A percentile compares a stretch with the other conserved stretches of the same genome.
Conservation (phyloP, 345 rosid genomes). For the Garcia nutans region DNA sequence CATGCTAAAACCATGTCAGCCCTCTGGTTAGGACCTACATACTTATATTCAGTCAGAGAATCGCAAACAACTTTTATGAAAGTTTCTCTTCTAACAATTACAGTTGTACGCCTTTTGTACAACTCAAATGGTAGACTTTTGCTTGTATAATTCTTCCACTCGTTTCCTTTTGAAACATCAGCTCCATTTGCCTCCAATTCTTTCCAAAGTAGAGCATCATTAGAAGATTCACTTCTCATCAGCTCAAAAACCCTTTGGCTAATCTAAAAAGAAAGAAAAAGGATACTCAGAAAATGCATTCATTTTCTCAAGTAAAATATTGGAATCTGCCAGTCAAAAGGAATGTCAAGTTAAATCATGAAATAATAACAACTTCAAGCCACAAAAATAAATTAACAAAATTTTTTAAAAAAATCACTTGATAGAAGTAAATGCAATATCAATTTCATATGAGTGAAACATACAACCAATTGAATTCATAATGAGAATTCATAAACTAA, state of each 20-base stretch:
- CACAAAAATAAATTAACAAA: neutral
- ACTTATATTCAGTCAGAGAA: constrained; percentile 82
- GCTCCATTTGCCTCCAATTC: constrained; percentile 31
- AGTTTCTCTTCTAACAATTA: constrained; percentile 61
- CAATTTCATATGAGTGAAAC: neutral
- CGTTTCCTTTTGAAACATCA: constrained; percentile 34
- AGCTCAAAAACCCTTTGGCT: constrained; percentile 79
- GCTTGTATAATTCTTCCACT: constrained; percentile 31
- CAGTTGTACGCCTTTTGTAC: constrained; percentile 85
- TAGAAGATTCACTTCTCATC: constrained; percentile 55
- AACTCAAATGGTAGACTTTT: constrained; percentile 67
- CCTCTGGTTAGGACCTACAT: constrained; percentile 90
- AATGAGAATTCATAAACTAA: neutral
- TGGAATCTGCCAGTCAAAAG: neutral
- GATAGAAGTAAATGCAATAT: neutral
- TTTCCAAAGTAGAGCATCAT: constrained; percentile 36
- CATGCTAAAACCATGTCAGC: constrained; percentile 94
- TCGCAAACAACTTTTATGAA: constrained; percentile 82
- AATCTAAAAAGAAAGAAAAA: constrained; percentile 50
- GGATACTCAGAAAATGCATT: constrained; percentile 5
- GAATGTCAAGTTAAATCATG: neutral
- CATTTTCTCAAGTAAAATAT: constrained; percentile 6
- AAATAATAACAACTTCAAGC: neutral
- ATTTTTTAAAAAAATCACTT: neutral
- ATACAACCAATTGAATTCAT: no score